Conservation (phyloP, 371 early-diverging fungal species). For the Batkoa obscura region DNA sequence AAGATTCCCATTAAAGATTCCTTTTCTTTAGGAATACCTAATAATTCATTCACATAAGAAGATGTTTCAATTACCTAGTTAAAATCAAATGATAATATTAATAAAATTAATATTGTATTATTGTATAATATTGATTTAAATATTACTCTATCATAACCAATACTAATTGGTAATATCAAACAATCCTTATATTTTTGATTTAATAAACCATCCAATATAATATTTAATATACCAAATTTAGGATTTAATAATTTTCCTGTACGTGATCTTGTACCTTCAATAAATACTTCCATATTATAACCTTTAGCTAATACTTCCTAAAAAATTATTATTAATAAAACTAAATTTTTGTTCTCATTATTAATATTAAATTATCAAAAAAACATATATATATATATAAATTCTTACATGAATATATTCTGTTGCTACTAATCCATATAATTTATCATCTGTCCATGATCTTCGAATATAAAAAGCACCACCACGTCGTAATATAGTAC, state of each 20-base stretch:
- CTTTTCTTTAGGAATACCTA: conserved; percentile 67
- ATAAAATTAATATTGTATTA: not conserved
- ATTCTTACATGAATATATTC: no score
- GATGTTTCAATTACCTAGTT: conserved; percentile 53
- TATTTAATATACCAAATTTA: conserved; percentile 65
- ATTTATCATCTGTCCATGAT: conserved; percentile 54
- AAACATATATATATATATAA: no score
- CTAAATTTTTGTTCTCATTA: no score
- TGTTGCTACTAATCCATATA: conserved; percentile 48
- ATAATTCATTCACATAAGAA: conserved; percentile 52
- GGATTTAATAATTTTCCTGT: conserved; percentile 54
- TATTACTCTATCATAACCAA: conserved; percentile 61
- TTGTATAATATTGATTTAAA: no score
- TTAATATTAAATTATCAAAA: no score
- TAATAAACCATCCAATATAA: conserved; percentile 52
- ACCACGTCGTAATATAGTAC: conserved; percentile 35
- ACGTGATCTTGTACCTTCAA: conserved; percentile 71
- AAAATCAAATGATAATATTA: not conserved
- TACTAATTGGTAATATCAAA: conserved; percentile 61
- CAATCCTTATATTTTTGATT: conserved; percentile 39
- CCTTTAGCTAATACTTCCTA: conserved; percentile 28
- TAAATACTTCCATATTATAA: conserved; percentile 67
- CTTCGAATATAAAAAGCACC: conserved; percentile 75
- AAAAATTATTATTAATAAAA: no score
- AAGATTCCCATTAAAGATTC: conserved; percentile 50